phyloP scores from a whole-genome alignment of 2,329 filamentous ascomycete species.

The Diaporthe batatas region DNA sequence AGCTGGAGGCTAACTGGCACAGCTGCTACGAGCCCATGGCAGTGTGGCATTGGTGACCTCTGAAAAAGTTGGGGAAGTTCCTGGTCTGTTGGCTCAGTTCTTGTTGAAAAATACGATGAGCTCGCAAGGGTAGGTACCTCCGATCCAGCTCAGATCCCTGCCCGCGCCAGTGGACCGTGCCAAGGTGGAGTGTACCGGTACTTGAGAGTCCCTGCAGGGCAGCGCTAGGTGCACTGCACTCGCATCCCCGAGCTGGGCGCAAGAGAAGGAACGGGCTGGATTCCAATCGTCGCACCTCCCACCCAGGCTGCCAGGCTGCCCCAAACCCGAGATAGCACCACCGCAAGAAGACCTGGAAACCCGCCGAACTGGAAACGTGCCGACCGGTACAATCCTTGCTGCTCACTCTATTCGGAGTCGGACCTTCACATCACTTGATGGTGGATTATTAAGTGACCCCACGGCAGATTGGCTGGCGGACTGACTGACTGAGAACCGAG shows the following conservation, averaged over 20 bases:
- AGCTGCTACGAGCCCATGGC: not conserved
- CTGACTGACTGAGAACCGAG: not conserved
- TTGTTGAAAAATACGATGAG: conserved; percentile 45
- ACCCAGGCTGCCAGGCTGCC: not conserved
- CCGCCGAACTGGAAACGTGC: not conserved
- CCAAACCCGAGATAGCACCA: not conserved
- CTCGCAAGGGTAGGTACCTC: conserved; percentile 36
- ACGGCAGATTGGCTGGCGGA: not conserved
- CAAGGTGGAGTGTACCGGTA: conserved; percentile 40
- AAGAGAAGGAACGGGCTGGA: not conserved
- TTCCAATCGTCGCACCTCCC: conserved; percentile 15
- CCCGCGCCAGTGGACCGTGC: conserved; percentile 16
- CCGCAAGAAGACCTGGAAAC: no score
- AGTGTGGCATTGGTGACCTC: conserved; percentile 22
- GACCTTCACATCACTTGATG: not conserved
- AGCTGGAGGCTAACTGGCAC: conserved; percentile 7
- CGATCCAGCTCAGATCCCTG: conserved; percentile 34
- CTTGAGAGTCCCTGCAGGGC: conserved; percentile 17
- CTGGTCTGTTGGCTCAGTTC: conserved; percentile 47
- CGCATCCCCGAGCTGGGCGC: conserved; percentile 30
- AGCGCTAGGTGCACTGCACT: not conserved
- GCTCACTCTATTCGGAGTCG: not conserved
- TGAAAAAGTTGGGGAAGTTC: conserved; percentile 51
- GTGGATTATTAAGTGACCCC: not conserved
- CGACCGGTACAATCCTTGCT: not conserved